phyloP scores from a whole-genome alignment of 2,329 filamentous ascomycete species.

The Diaporthe capsici region DNA sequence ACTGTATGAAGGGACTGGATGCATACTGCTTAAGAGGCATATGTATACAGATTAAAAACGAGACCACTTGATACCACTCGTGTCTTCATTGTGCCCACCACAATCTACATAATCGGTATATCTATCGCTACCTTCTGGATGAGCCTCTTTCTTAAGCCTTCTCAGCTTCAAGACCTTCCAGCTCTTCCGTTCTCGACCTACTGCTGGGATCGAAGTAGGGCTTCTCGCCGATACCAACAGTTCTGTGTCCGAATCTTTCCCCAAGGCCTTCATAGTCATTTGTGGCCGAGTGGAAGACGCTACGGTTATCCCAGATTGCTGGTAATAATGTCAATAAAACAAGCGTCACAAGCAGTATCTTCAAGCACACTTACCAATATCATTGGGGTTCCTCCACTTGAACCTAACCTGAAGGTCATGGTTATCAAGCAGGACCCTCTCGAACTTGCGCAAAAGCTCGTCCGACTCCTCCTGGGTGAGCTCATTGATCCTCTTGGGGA shows the following conservation, averaged over 20 bases:
- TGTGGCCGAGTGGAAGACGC: constrained; percentile 40
- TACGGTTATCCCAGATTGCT: constrained; percentile 43
- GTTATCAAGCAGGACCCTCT: constrained; percentile 35
- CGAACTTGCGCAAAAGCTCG: constrained; percentile 40
- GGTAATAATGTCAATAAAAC: neutral
- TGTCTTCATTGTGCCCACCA: neutral
- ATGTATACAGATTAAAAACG: too few species aligned
- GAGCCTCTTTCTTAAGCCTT: neutral
- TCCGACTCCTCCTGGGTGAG: constrained; percentile 40
- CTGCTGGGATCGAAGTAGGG: constrained; percentile 40
- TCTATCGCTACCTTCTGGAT: too few species aligned
- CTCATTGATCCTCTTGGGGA: constrained; percentile 47
- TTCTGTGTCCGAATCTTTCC: constrained; percentile 38
- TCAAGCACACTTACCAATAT: constrained; percentile 32
- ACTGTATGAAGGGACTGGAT: too few species aligned
- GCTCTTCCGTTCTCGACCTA: constrained; percentile 34
- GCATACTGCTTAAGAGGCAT: too few species aligned
- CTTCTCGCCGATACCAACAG: constrained; percentile 41
- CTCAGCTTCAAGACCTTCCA: constrained; percentile 7
- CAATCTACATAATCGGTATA: neutral
- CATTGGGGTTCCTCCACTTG: constrained; percentile 42
- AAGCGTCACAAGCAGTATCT: too few species aligned
- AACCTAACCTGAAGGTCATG: constrained; percentile 42
- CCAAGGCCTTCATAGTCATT: constrained; percentile 39
- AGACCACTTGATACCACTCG: neutral